Evolutionary conservation across 2,329 filamentous ascomycete species (phyloP).

Genomic region (Ceratocystis diversiconidia): DNA sequence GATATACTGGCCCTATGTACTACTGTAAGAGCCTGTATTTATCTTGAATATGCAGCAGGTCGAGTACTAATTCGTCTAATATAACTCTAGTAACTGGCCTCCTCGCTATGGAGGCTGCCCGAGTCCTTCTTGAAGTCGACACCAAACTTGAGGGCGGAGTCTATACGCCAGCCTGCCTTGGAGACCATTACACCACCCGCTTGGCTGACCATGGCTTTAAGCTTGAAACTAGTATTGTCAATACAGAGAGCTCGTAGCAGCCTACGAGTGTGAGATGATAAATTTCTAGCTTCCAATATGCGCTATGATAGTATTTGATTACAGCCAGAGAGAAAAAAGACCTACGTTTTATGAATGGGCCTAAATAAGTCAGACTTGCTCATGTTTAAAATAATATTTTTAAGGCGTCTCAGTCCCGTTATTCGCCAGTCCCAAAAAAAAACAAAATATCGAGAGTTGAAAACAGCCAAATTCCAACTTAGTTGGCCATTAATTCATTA

Average conservation of each 20-base stretch:
- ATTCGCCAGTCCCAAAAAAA: conserved; percentile 1
- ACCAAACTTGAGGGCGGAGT: conserved; percentile 49
- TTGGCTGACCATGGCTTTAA: conserved; percentile 47
- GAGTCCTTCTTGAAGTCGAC: conserved; percentile 50
- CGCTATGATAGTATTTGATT: conserved; percentile 16
- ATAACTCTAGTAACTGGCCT: conserved; percentile 44
- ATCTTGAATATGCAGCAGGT: background rate
- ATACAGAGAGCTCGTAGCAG: conserved; percentile 15
- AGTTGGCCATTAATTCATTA: conserved; percentile 19
- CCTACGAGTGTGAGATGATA: conserved; percentile 2
- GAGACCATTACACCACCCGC: conserved; percentile 51
- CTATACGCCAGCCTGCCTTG: conserved; percentile 58
- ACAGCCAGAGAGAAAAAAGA: conserved; percentile 8
- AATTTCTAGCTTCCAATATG: conserved; percentile 15
- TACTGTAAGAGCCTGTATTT: conserved; percentile 33
- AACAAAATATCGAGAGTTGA: background rate
- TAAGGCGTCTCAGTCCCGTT: conserved; percentile 13
- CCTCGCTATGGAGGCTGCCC: conserved; percentile 48
- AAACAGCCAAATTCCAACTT: conserved; percentile 10
- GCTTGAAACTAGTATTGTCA: conserved; percentile 40
- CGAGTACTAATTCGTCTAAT: background rate
- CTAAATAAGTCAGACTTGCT: conserved; percentile 9
- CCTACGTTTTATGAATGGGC: conserved; percentile 7
- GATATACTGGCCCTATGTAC: conserved; percentile 45
- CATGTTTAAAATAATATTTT: conserved; percentile 13